A percentile compares a stretch with the other conserved stretches of the same genome.
Conservation (phyloP, 352 stramenopile genomes). For the Phytophthora podocarpi region DNA sequence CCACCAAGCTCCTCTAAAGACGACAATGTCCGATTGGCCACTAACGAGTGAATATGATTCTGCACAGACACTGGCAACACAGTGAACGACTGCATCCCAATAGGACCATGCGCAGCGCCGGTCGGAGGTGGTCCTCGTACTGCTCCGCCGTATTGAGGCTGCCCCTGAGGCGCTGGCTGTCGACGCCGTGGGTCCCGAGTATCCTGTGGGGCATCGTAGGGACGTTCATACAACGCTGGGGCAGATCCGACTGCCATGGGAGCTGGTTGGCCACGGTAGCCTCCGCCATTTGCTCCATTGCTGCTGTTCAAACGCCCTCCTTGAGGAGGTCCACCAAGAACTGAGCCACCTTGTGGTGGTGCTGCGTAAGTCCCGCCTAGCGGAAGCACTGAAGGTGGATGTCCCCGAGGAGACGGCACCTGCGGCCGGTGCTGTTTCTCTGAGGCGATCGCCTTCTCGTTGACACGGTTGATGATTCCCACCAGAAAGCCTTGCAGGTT, state of each 20-base stretch:
- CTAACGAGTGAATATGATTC: constrained; percentile 68
- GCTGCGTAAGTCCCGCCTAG: constrained; percentile 17
- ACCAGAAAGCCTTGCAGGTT: constrained; percentile 84
- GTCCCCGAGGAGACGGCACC: constrained; percentile 28
- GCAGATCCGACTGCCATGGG: constrained; percentile 19
- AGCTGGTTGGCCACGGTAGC: constrained; percentile 27
- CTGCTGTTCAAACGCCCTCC: constrained; percentile 28
- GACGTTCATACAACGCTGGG: constrained; percentile 38
- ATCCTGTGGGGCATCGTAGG: constrained; percentile 34
- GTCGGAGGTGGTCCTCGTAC: constrained; percentile 8
- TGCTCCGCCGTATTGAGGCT: constrained; percentile 21
- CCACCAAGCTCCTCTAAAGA: constrained; percentile 77
- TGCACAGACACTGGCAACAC: constrained; percentile 66
- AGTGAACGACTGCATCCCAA: constrained; percentile 38
- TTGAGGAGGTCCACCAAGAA: constrained; percentile 41
- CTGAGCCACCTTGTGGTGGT: constrained; percentile 22
- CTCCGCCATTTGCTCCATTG: constrained; percentile 16
- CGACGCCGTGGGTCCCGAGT: constrained; percentile 30
- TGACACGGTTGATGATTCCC: constrained; percentile 85
- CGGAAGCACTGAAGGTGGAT: constrained; percentile 9
- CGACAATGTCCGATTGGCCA: constrained; percentile 52
- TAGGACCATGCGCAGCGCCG: constrained; percentile 20
- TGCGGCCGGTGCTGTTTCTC: constrained; percentile 44
- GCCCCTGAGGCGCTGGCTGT: constrained; percentile 26
- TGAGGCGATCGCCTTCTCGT: constrained; percentile 58